Conservation (phyloP, 2,329 filamentous ascomycete species). For the Septoria petroselini region DNA sequence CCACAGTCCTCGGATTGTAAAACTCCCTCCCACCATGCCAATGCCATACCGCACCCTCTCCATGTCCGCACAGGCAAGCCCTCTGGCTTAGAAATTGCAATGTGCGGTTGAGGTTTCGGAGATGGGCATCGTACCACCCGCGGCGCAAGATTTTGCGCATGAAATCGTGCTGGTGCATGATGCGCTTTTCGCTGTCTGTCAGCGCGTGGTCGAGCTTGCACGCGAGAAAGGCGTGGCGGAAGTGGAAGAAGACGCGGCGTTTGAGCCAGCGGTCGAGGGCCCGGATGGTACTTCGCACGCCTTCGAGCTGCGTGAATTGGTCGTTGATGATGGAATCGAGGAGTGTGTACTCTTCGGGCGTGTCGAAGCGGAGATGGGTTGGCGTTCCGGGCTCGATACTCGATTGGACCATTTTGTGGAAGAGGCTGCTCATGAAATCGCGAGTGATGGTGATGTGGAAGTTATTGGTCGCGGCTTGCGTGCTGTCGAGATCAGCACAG, state of each 20-base stretch:
- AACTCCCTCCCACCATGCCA: neutral
- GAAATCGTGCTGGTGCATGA: neutral
- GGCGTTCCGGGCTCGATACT: constrained; percentile 2
- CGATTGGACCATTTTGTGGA: constrained; percentile 2
- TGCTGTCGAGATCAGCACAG: constrained; percentile 20
- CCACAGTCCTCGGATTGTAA: neutral
- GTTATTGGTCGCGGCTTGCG: neutral
- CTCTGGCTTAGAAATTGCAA: constrained; percentile 3
- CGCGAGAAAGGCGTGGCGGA: constrained; percentile 3
- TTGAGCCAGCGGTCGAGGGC: constrained; percentile 14
- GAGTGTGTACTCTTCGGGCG: constrained; percentile 2
- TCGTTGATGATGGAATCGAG: neutral
- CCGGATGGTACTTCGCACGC: constrained; percentile 1
- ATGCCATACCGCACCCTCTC: neutral
- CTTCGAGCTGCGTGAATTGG: constrained; percentile 5
- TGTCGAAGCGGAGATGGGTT: neutral
- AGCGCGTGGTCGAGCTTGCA: neutral
- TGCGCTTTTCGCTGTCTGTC: neutral
- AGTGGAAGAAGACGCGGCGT: constrained; percentile 1
- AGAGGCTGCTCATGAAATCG: constrained; percentile 7
- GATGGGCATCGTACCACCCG: constrained; percentile 8
- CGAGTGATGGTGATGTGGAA: constrained; percentile 4
- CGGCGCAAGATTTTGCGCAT: constrained; percentile 4
- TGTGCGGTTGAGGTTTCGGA: constrained; percentile 5
- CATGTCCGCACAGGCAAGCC: neutral